Conservation (phyloP, 2,329 filamentous ascomycete genomes). For the Emydomyces testavorans region DNA sequence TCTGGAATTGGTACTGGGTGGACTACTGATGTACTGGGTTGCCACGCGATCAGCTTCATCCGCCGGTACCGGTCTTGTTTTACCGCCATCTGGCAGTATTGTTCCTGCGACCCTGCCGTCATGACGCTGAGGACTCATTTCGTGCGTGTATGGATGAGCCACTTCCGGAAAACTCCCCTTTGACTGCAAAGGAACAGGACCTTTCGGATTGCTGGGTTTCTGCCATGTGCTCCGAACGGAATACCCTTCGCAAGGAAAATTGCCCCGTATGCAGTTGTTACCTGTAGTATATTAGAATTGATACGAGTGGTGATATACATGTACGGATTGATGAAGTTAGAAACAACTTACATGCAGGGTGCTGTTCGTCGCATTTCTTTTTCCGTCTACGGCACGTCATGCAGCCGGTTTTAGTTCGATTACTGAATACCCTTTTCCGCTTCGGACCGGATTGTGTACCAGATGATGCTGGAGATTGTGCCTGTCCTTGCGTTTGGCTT, state of each 20-base stretch:
- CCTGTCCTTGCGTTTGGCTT: constrained; percentile 8
- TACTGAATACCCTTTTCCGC: constrained; percentile 59
- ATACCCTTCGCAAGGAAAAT: constrained; percentile 86
- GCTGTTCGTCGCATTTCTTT: constrained; percentile 95
- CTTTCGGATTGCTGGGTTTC: constrained; percentile 59
- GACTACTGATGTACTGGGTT: constrained; percentile 33
- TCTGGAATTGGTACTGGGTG: constrained; percentile 27
- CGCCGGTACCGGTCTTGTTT: constrained; percentile 36
- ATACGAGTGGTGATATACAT: constrained; percentile 8
- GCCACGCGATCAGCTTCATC: constrained; percentile 35
- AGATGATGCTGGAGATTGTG: constrained; percentile 1
- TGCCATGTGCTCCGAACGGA: constrained; percentile 66
- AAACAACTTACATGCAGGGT: constrained; percentile 67
- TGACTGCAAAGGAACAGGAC: constrained; percentile 65
- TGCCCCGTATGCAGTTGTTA: constrained; percentile 80
- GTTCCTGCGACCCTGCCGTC: constrained; percentile 28
- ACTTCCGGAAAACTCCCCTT: constrained; percentile 52
- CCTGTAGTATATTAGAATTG: constrained; percentile 38
- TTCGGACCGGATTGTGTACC: constrained; percentile 27
- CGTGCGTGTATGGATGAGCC: constrained; percentile 29
- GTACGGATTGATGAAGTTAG: background rate
- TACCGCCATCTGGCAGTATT: constrained; percentile 35
- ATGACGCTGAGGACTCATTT: constrained; percentile 29
- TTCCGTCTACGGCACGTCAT: constrained; percentile 84
- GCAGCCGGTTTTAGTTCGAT: constrained; percentile 90